Evolutionary conservation across 2,329 filamentous ascomycete species (phyloP), one percentile per base, ranked within the genome.

Genomic region (Colletotrichum orbiculare): DNA sequence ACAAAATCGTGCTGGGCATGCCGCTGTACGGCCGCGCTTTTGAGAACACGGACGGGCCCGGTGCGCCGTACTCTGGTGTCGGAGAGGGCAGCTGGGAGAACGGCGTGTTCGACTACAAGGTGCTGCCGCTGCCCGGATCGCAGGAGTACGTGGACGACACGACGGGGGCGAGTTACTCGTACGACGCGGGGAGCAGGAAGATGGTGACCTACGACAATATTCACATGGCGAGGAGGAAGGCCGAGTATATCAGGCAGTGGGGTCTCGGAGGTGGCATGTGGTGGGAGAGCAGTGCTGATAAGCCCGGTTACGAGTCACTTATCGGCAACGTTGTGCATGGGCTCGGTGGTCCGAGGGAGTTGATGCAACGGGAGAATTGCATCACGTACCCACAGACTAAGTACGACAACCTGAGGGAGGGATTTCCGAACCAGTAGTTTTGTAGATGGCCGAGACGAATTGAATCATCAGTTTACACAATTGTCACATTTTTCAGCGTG

Each of bases 211-310:
- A 97, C 74, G 91, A 94, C 74, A 95, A 88, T 1, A 85, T 88
- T 1, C 78, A 82, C 3, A 87, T 94, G 75, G 90, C 89, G 4
- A 81, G 82, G 69, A 75, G 79, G 69, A 98, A 97, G 82, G 88
- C 89, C 2, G 79, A 86, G 10, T 97, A 89, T 75, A 87, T 97
- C 73, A 85, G 83, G 73, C 75, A 85, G 17, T 80, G 84, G 48
- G 82, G 87, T 0, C 84, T 97, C 0, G 94, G 94, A 2, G 95
- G 95, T 15, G 93, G 86, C n/a, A 97, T 98, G 94, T 98, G 93
- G 93, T 97, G 94, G 94, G 94, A 97, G 80, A 92, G 88, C 71
- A 95, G 91, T 72, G 89, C 87, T 1, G 95, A 97, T 75, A 89
- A 89, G 73, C 74, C 77, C 3, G 89, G 88, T 0, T 80, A 83